Conservation (phyloP, 805 yeast genomes). For the Kluyveromyces siamensis region DNA sequence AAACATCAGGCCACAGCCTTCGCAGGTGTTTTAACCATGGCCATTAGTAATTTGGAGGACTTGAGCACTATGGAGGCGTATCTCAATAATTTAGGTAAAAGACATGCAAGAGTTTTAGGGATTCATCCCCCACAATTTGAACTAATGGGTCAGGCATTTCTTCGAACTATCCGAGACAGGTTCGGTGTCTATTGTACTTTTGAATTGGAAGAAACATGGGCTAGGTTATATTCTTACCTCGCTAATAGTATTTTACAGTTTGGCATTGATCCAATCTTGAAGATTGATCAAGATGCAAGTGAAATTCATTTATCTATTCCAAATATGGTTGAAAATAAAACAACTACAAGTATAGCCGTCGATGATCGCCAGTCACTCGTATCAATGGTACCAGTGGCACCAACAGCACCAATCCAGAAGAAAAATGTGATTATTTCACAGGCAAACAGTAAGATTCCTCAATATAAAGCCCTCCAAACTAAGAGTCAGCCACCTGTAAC, state of each 20-base stretch:
- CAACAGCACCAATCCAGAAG: not conserved
- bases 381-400: not conserved
- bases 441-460: not conserved
- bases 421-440: not conserved
- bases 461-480: not conserved
- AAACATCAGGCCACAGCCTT: constrained; percentile 73
- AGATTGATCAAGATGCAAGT: constrained; percentile 16
- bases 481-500: not conserved
- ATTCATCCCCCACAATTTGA: constrained; percentile 62
- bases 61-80: constrained; percentile 49
- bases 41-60: constrained; percentile 56
- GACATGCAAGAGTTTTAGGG: constrained; percentile 68
- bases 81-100: constrained; percentile 54
- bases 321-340: constrained; percentile 4
- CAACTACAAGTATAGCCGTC: constrained; percentile 2
- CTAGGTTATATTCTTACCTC: constrained; percentile 56
- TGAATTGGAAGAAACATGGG: constrained; percentile 63
- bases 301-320: constrained; percentile 18
- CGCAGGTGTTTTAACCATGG: constrained; percentile 67
- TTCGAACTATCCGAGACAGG: constrained; percentile 60
- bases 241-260: constrained; percentile 56
- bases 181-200: constrained; percentile 43
- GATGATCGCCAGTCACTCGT: not conserved
- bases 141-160: constrained; percentile 63
- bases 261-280: constrained; percentile 34